Conservation (phyloP, 805 yeast genomes). For the Ogataea salicorniae region DNA sequence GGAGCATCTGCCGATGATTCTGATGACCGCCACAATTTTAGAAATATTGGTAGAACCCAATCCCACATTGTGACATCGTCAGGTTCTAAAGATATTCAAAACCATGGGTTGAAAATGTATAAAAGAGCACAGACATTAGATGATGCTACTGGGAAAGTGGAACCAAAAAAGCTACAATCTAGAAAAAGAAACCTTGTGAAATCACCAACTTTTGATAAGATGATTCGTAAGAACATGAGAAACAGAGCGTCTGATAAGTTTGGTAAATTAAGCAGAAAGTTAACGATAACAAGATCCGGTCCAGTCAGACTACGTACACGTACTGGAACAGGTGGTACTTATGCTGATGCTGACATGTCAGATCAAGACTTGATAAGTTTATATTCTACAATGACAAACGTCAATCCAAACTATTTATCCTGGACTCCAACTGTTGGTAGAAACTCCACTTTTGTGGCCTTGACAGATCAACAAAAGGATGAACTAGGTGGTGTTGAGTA, state of each 20-base stretch:
- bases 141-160: slow-evolving; percentile 15
- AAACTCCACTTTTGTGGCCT: slow-evolving; percentile 82
- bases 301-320: slow-evolving; percentile 1
- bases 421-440: slow-evolving; percentile 91
- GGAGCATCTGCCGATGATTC: slow-evolving; percentile 14
- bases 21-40: slow-evolving; percentile 8
- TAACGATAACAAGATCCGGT: slow-evolving; percentile 17
- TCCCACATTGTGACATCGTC: slow-evolving; percentile 30
- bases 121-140: slow-evolving; percentile 49
- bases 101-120: slow-evolving; percentile 25
- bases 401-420: slow-evolving; percentile 60
- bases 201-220: slow-evolving; percentile 46
- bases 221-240: slow-evolving; percentile 28
- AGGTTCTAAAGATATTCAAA: slow-evolving; percentile 20
- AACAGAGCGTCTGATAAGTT: slow-evolving; percentile 7
- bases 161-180: slow-evolving; percentile 5
- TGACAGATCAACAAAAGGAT: slow-evolving; percentile 79
- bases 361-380: slow-evolving; percentile 30
- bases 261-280: slow-evolving; percentile 22
- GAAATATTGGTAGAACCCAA: slow-evolving; percentile 18
- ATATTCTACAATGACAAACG: slow-evolving; percentile 14
- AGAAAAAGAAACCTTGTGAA: slow-evolving; percentile 18
- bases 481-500: slow-evolving; percentile 98
- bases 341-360: slow-evolving; percentile 9
- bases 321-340: no score